Evolutionary conservation across 768 basidiomycete species (phyloP).

Genomic region (Pleurotus sapidus): DNA sequence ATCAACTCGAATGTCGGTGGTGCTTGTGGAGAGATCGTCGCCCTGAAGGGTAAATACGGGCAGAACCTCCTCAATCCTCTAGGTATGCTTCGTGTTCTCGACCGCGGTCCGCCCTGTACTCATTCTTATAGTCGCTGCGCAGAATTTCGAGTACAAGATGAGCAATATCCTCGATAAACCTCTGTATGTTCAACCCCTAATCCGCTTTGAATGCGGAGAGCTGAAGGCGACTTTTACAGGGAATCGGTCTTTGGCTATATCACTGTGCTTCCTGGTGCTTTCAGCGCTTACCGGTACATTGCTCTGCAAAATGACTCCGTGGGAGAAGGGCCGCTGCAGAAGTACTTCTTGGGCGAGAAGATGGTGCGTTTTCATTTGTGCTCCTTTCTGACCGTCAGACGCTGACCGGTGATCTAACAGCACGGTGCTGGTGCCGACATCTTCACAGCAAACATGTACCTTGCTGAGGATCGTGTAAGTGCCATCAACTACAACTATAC

Average conservation of each 20-base stretch:
- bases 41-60: constrained; percentile 83
- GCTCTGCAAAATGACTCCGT: constrained; percentile 82
- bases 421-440: constrained; percentile 86
- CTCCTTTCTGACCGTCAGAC: constrained; percentile 2
- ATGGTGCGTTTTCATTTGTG: constrained; percentile 51
- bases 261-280: constrained; percentile 89
- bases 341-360: constrained; percentile 97
- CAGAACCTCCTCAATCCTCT: constrained; percentile 79
- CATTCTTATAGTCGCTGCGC: constrained; percentile 61
- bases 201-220: too few relatives aligned
- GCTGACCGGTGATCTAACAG: constrained; percentile 22
- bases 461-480: constrained; percentile 81
- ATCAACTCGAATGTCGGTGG: constrained; percentile 90
- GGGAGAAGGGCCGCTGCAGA: constrained; percentile 88
- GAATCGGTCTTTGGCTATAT: constrained; percentile 93
- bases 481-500: background rate
- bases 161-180: constrained; percentile 92
- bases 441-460: constrained; percentile 95
- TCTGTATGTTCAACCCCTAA: constrained; percentile 34
- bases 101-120: background rate
- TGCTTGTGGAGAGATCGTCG: constrained; percentile 95
- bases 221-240: constrained; percentile 19
- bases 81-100: constrained; percentile 15
- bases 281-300: constrained; percentile 89
- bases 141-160: constrained; percentile 96